A percentile compares a stretch with the other conserved stretches of the same genome.
phyloP scores from a whole-genome alignment of 331 rosid species.

The Stylosanthes scabra region DNA sequence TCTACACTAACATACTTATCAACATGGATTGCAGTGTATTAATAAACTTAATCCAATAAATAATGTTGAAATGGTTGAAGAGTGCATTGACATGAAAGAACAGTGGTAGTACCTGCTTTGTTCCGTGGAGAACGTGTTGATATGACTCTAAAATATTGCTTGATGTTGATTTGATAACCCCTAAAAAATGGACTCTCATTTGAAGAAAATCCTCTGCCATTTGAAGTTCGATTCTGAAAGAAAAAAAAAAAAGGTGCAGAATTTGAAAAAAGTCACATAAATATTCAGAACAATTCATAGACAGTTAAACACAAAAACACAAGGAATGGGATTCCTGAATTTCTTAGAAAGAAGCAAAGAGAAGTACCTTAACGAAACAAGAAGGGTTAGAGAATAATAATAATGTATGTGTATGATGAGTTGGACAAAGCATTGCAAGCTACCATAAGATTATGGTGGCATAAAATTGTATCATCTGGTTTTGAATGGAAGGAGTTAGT shows the following conservation, averaged over 20 bases:
- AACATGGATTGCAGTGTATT: no score
- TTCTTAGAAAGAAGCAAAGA: neutral
- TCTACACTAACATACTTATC: no score
- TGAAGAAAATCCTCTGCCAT: constrained; percentile 62
- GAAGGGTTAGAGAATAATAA: constrained; percentile 48
- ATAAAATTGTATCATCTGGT: neutral
- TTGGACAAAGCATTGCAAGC: constrained; percentile 38
- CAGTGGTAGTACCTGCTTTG: constrained; percentile 52
- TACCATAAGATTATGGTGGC: constrained; percentile 21
- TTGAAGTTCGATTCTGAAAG: constrained; percentile 54
- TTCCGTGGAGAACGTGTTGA: constrained; percentile 46
- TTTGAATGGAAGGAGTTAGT: constrained; percentile 10
- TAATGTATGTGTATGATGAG: constrained; percentile 22
- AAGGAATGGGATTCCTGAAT: no score
- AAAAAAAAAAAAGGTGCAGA: neutral
- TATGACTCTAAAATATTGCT: constrained; percentile 47
- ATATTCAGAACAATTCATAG: neutral
- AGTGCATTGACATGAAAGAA: no score
- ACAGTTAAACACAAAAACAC: no score
- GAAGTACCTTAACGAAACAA: constrained; percentile 53
- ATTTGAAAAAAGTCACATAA: constrained; percentile 12
- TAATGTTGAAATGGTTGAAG: no score
- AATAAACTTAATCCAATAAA: no score
- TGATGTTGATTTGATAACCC: constrained; percentile 59
- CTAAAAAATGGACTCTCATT: constrained; percentile 60